Percentiles rank a stretch among this genome's conserved stretches.
Conservation (phyloP, 1,284 basidiomycete genomes). For the Ceratobasidium sp. region DNA sequence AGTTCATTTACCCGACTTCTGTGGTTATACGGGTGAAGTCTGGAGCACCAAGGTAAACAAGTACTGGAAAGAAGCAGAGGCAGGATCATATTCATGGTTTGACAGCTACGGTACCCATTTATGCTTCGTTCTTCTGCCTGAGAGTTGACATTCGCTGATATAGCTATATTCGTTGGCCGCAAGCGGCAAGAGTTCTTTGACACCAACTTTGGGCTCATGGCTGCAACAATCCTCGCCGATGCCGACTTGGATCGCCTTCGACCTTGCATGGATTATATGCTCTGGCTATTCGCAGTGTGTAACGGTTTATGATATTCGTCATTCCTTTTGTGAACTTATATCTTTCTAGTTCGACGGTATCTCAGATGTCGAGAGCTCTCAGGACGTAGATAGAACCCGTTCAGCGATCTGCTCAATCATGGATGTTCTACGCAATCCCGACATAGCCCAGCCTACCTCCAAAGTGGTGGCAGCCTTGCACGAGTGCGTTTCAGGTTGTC, state of each 20-base stretch:
- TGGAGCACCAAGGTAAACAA: slow-evolving; percentile 43
- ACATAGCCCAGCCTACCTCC: slow-evolving; percentile 53
- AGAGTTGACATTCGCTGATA: too few relatives aligned
- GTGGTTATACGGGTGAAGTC: slow-evolving; percentile 29
- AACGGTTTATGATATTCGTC: background rate
- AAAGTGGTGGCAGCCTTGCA: slow-evolving; percentile 60
- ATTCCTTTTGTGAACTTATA: background rate
- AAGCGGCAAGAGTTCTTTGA: slow-evolving; percentile 40
- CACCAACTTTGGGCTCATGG: slow-evolving; percentile 57
- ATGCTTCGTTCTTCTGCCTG: too few relatives aligned
- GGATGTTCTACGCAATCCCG: slow-evolving; percentile 50
- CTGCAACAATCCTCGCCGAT: slow-evolving; percentile 59
- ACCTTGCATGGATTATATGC: slow-evolving; percentile 59
- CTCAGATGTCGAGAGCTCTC: slow-evolving; percentile 58
- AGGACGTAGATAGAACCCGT: slow-evolving; percentile 56
- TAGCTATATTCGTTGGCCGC: background rate
- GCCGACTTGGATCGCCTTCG: slow-evolving; percentile 57
- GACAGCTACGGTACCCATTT: slow-evolving; percentile 39
- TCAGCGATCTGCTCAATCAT: slow-evolving; percentile 55
- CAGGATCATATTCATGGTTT: slow-evolving; percentile 42
- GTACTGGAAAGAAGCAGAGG: slow-evolving; percentile 32
- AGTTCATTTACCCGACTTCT: slow-evolving; percentile 37
- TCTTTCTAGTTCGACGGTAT: slow-evolving; percentile 55
- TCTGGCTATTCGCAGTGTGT: slow-evolving; percentile 61
- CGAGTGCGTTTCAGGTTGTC: slow-evolving; percentile 50